Evolutionary conservation across 768 basidiomycete species (phyloP).

Genomic region (Strobilomyces dryophilus): DNA sequence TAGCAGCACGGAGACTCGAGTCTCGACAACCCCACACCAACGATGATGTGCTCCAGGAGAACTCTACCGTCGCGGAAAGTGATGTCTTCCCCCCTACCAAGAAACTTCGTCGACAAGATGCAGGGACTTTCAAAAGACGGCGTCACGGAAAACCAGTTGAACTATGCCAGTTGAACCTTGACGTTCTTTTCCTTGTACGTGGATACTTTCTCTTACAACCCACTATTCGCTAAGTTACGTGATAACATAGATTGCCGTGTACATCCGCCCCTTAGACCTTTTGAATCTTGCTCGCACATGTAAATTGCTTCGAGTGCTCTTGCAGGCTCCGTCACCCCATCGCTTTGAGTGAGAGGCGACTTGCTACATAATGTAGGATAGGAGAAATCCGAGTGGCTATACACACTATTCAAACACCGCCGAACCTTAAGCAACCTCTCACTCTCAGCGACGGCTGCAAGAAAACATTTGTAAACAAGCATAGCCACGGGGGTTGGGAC

Average conservation of each 20-base stretch:
- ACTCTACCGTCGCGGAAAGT: not conserved
- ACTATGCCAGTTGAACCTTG: conserved; percentile 9
- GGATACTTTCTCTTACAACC: not conserved
- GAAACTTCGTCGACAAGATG: not conserved
- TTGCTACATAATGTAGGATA: too few species aligned
- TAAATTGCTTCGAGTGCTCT: not conserved
- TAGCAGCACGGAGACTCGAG: not conserved
- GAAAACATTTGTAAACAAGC: too few species aligned
- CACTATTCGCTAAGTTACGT: not conserved
- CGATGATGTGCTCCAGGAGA: not conserved
- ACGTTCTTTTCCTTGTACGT: conserved; percentile 6
- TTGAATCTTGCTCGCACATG: not conserved
- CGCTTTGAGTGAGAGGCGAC: too few species aligned
- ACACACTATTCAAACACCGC: too few species aligned
- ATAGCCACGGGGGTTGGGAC: too few species aligned
- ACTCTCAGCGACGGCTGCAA: too few species aligned
- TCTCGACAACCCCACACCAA: not conserved
- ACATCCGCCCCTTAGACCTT: not conserved
- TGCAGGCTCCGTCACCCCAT: too few species aligned
- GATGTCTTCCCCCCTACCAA: not conserved
- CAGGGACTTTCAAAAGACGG: too few species aligned
- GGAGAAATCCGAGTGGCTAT: too few species aligned
- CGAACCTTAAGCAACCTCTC: too few species aligned
- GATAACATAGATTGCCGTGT: not conserved
- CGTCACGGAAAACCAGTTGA: not conserved